Evolutionary conservation across 352 stramenopile genomes (phyloP), one percentile per base, ranked within the genome.

Genomic region (Phytophthora brassicae): DNA sequence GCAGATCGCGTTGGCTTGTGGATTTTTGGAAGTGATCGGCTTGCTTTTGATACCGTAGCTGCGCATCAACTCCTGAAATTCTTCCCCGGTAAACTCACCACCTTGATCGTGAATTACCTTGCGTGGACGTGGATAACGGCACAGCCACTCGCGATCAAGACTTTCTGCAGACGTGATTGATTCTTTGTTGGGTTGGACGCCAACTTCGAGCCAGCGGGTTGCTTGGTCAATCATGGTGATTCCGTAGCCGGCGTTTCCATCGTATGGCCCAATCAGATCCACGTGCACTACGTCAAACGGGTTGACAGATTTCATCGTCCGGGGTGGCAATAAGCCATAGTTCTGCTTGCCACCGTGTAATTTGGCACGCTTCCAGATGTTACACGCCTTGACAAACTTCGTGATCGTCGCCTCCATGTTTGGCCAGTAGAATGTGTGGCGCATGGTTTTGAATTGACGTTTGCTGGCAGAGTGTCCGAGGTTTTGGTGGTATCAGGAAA

Each of bases 351-450:
- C 48, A 16, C 57, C 57, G 13, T 59, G 48, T 3, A 58, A 13
- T 12, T 65, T 65, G 2, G 48, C 57, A 12, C n/a, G 7, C 16
- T 65, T 65, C 8, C 57, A 65, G 1, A 42, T 16, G 0, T 17
- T 20, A 33, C 57, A 58, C 3, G 14, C 9, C n/a, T 35, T 52
- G 2, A 49, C 48, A 9, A 13, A 38, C 2, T 38, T 13, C 1
- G 3, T 38, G 8, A 66, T 35, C 2, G 19, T 42, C 0, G 1
- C 17, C 12, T 66, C 42, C 57, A 59, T 66, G 0, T 23, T 31
- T 0, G 48, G 31, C 57, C 42, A 66, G 38, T 47, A 56, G n/a
- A 64, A 64, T n/a, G n/a, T n/a, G n/a, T n/a, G n/a, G n/a, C n/a
- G n/a, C n/a, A n/a, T n/a, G n/a, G n/a, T n/a, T n/a, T n/a, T n/a